Evolutionary conservation across 306 rosid genomes (phyloP).

Genomic region (Vicia sativa): DNA sequence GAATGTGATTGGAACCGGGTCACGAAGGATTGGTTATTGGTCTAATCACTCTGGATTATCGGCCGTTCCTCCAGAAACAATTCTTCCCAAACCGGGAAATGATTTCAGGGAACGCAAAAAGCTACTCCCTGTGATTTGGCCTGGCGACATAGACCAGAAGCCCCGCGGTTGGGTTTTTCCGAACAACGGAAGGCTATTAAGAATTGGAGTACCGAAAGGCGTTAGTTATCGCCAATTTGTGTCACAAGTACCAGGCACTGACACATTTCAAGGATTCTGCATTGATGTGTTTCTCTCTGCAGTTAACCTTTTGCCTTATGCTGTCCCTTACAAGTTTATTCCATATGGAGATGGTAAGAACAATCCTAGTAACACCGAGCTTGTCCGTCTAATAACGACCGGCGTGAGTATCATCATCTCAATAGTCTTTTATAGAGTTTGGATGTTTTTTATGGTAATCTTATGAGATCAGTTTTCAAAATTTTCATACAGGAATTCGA

Average conservation of each 20-base stretch:
- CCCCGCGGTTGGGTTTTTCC: slow-evolving; percentile 99
- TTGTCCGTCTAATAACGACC: slow-evolving; percentile 60
- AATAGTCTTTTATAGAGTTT: slow-evolving; percentile 16
- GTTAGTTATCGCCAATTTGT: slow-evolving; percentile 68
- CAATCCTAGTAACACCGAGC: slow-evolving; percentile 67
- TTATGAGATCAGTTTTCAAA: slow-evolving; percentile 39
- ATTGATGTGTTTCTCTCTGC: slow-evolving; percentile 89
- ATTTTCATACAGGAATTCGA: slow-evolving; percentile 65
- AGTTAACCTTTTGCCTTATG: slow-evolving; percentile 75
- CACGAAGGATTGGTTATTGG: slow-evolving; percentile 87
- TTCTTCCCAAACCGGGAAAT: slow-evolving; percentile 59
- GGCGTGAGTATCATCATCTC: slow-evolving; percentile 66
- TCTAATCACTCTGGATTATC: slow-evolving; percentile 84
- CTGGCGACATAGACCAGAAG: slow-evolving; percentile 63
- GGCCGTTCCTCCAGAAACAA: slow-evolving; percentile 58
- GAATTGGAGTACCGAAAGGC: slow-evolving; percentile 72
- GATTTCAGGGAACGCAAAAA: slow-evolving; percentile 49
- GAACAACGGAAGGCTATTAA: slow-evolving; percentile 75
- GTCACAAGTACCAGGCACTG: slow-evolving; percentile 54
- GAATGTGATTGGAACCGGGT: slow-evolving; percentile 75
- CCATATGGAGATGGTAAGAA: slow-evolving; percentile 65
- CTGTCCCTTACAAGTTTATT: slow-evolving; percentile 70
- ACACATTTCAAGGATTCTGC: slow-evolving; percentile 78
- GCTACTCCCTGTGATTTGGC: slow-evolving; percentile 70
- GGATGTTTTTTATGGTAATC: slow-evolving; percentile 27